Conservation (phyloP, 2,329 filamentous ascomycete species). For the Aspergillus fumigatiaffinis region DNA sequence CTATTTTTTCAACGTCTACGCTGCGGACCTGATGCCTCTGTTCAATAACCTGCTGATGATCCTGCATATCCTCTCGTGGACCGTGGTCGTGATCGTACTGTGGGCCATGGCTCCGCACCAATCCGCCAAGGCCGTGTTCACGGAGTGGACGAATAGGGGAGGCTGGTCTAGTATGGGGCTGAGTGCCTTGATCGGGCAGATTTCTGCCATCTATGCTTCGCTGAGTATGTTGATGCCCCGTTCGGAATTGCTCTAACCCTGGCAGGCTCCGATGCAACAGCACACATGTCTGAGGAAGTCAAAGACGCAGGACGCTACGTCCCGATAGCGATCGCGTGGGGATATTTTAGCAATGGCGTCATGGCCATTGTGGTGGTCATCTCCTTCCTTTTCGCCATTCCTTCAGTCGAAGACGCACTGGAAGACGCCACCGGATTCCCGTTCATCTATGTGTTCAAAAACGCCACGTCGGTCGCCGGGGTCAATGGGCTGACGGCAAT, state of each 20-base stretch:
- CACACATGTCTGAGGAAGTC: constrained; percentile 48
- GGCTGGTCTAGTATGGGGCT: constrained; percentile 37
- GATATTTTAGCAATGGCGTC: constrained; percentile 43
- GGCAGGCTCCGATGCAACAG: constrained; percentile 26
- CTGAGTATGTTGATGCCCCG: constrained; percentile 16
- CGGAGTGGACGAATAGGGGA: constrained; percentile 34
- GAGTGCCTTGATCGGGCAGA: constrained; percentile 36
- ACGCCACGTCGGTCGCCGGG: constrained; percentile 20
- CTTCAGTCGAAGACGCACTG: constrained; percentile 32
- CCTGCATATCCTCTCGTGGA: constrained; percentile 37
- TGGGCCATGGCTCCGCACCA: constrained; percentile 32
- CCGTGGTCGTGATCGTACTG: constrained; percentile 28
- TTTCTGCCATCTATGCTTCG: constrained; percentile 28
- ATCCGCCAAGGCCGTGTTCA: constrained; percentile 30
- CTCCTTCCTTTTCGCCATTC: constrained; percentile 39
- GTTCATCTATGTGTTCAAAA: constrained; percentile 46
- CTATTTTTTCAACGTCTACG: constrained; percentile 40
- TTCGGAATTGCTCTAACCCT: constrained; percentile 2
- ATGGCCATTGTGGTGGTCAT: constrained; percentile 45
- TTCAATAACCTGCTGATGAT: constrained; percentile 37
- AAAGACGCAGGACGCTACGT: constrained; percentile 44
- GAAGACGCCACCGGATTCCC: constrained; percentile 43
- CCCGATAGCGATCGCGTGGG: constrained; percentile 44
- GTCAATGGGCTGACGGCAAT: constrained; percentile 37
- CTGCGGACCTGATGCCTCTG: constrained; percentile 30